phyloP scores from a whole-genome alignment of 164 flowering plant species.

The Litsea cubeba region DNA sequence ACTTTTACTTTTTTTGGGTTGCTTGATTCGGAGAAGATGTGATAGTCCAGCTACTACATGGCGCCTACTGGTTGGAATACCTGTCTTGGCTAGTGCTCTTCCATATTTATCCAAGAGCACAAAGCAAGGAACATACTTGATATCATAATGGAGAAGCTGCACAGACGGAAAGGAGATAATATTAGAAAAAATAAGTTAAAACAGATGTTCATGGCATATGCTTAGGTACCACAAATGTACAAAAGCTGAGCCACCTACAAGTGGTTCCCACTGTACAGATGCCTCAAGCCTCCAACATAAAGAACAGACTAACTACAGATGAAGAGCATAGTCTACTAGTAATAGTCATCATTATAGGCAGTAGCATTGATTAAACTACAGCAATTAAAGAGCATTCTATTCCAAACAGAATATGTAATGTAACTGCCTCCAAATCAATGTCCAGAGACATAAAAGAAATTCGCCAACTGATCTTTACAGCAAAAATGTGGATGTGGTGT shows the following conservation, averaged over 20 bases:
- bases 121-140: constrained; percentile 79
- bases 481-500: too few relatives aligned
- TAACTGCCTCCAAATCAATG: too few relatives aligned
- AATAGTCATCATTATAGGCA: too few relatives aligned
- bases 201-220: background rate
- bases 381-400: too few relatives aligned
- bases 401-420: too few relatives aligned
- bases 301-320: background rate
- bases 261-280: background rate
- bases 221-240: background rate
- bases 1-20: constrained; percentile 21
- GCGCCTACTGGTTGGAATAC: constrained; percentile 63
- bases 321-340: background rate
- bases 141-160: constrained; percentile 81
- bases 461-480: too few relatives aligned
- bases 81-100: constrained; percentile 70
- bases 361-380: too few relatives aligned
- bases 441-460: too few relatives aligned
- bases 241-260: background rate
- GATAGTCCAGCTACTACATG: constrained; percentile 74
- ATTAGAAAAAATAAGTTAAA: background rate
- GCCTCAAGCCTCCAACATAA: background rate
- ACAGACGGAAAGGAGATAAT: constrained; percentile 4
- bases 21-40: constrained; percentile 63
- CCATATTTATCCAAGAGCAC: constrained; percentile 78